Evolutionary conservation across 2,329 filamentous ascomycete species (phyloP), one percentile per base, ranked within the genome.

Genomic region (Zymoseptoria brevis): DNA sequence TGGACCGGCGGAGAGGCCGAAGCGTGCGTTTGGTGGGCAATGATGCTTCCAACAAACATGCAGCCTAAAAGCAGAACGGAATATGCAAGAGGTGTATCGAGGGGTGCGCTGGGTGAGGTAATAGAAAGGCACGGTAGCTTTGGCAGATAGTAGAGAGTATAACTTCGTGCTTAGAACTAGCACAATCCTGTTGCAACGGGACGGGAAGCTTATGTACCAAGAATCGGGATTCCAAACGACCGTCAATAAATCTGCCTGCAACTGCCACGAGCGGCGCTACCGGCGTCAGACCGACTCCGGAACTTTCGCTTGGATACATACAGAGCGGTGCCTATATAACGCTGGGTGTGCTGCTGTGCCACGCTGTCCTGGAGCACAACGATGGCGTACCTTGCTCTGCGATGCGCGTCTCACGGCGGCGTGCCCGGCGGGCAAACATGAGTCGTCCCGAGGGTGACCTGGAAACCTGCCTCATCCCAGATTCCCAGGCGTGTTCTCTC

Each of bases 291-390:
- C 54, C 61, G 54, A 59, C 61, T 53, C 45, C 26, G 52, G 50
- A 57, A 49, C 52, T 29, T 58, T 56, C 63, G 62, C 63, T 60
- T 60, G 56, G 53, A 26, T 57, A 58, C 63, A 64, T 57, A 49
- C 48, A 53, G 60, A 58, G 53, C 62, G 56, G 61, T 59, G 60
- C 61, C 52, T 55, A 53, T 51, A 52, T 56, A 52, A 54, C 53
- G 58, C 53, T 52, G 57, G 29, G 35, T 45, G 35, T 57, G 29
- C 54, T 60, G 59, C 56, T 22, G 58, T 59, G 57, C 56, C 51
- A 57, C 57, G 56, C 49, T 60, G 49, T 49, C 56, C 41, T 26
- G 55, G 51, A 57, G 24, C 55, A 57, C 58, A 51, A 53, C 45
- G 50, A 41, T 51, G 41, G 35, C 24, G 19, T 50, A 19, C 55